Base-by-base conservation (phyloP, 2,329 filamentous ascomycete genomes). In the Fusarium burgessii region DNA sequence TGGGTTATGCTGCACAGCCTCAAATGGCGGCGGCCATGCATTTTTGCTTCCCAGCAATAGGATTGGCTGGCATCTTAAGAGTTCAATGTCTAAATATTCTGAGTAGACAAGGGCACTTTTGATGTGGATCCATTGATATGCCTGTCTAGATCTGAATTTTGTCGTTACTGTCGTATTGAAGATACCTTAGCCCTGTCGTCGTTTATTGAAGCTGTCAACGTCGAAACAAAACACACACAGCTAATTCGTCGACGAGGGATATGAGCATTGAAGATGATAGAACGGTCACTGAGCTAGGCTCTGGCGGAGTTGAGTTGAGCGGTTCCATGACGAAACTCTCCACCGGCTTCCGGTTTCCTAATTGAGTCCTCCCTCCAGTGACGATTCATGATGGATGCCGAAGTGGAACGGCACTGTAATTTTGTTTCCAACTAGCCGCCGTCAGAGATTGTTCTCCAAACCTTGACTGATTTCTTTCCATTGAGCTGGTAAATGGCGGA, bases 1-100 rank as follows among this genome's bases (percentile, higher is more conserved):
- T 66, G 54, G 67, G 52, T 46, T 62, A 68, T 47, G 18, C 36
- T 57, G 60, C 68, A 71, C 69, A 71, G 68, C 69, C 69, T 72
- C 69, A 72, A 66, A 72, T 43, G 42, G 56, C 62, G 58, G 67
- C 67, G 52, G 51, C 62, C 67, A 52, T 70, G 57, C 63, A 54
- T 25, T 33, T 36, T 23, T 41, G 58, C 51, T 32, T 36, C 46
- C 32, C 14, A 36, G 13, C 35, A 40, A n/a, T 11, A 17, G 35
- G 45, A 61, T 58, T 54, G 57, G 45, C 36, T 40, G 40, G 47
- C 35, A 56, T 40, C 42, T 27, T 25, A 54, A 52, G 45, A 46
- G 25, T 29, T 17, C 32, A 51, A 41, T 51, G 29, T 47, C 60
- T 52, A 66, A 66, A 66, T 66, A 29, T 46, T 52, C 62, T 62